Base-by-base conservation (phyloP, 371 early-diverging fungal species). In the Lichtheimia corymbifera region DNA sequence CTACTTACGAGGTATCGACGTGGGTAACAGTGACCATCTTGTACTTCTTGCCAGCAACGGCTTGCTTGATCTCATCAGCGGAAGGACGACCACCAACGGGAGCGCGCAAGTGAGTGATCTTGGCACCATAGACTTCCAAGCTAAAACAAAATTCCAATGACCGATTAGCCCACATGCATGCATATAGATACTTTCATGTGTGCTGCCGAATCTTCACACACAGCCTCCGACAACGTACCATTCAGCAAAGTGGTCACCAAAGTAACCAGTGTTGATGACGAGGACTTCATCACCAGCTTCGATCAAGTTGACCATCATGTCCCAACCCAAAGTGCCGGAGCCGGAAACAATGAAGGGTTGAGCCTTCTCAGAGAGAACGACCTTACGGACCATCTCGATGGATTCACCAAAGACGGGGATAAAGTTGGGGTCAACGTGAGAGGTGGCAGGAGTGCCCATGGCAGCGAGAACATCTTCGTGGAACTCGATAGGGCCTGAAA, bases 281-380 rank as follows among this genome's bases (percentile, higher is more conserved):
- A 98, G 83, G n/a, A 88, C 97, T 50, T 88, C 77, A 63, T 98
- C 97, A 44, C 90, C 91, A 35, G 87, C 87, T 74, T 96, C 94
- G 13, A 97, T 63, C 61, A 97, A 82, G 83, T 98, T 98, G 54
- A 91, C 88, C 60, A 91, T 89, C 84, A 92, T 89, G 79, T 97
- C 97, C 97, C 98, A 97, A 24, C 95, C 95, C 49, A 96, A 81
- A 18, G 93, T 94, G 40, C 98, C 97, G 9, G 95, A 95, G 58
- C 97, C 98, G 43, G 96, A 87, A 50, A 96, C 82, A 67, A 98
- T 83, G 74, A 97, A 94, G 24, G 98, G 97, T 74, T 98, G 97
- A 13, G 88, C 96, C n/a, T 76, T 77, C 58, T 88, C 84, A 20
- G 93, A 89, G 53, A 87, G 79, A 49, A 95, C 85, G 14, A 96